These are phyloP conservation scores for Physcia stellaris DNA, from an alignment of 495 filamentous ascomycete species.

Conservation along the genomic window DNA sequence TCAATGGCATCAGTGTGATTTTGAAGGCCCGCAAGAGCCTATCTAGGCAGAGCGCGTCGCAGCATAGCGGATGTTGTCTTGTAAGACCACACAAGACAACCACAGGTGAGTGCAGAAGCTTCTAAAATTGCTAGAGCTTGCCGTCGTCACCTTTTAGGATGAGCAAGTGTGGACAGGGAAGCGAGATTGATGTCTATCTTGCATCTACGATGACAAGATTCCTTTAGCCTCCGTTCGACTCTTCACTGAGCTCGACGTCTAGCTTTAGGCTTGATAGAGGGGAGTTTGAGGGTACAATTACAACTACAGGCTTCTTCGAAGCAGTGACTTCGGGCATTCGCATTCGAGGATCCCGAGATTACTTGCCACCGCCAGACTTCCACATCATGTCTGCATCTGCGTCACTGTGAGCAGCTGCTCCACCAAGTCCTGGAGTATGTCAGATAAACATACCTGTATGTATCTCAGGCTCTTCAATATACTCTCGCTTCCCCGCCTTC, in stretches of 20 bases:
- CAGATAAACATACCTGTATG: conserved; percentile 36
- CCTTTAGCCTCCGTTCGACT: conserved; percentile 6
- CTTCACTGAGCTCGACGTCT: conserved; percentile 15
- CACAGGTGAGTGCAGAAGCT: conserved; percentile 27
- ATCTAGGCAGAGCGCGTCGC: no score
- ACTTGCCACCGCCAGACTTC: no score
- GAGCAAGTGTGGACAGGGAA: conserved; percentile 54
- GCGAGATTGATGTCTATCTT: conserved; percentile 36
- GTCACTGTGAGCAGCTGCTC: background rate
- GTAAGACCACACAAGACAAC: no score
- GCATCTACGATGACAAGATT: background rate
- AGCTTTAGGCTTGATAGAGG: conserved; percentile 8
- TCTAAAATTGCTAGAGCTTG: conserved; percentile 55
- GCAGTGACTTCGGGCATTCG: no score
- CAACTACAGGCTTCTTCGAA: no score
- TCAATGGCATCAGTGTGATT: no score
- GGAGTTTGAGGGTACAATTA: conserved; percentile 1
- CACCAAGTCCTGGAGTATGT: background rate
- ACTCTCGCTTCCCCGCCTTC: conserved; percentile 50
- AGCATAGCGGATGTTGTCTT: no score
- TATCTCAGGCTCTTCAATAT: conserved; percentile 42
- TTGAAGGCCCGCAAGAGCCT: no score
- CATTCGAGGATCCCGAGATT: no score
- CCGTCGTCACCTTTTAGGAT: conserved; percentile 42
- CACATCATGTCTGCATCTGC: conserved; percentile 37